Percentiles rank a stretch among this genome's conserved stretches.
Evolutionary conservation across 1,284 basidiomycete species (phyloP).

Genomic region (Pascua sp.): DNA sequence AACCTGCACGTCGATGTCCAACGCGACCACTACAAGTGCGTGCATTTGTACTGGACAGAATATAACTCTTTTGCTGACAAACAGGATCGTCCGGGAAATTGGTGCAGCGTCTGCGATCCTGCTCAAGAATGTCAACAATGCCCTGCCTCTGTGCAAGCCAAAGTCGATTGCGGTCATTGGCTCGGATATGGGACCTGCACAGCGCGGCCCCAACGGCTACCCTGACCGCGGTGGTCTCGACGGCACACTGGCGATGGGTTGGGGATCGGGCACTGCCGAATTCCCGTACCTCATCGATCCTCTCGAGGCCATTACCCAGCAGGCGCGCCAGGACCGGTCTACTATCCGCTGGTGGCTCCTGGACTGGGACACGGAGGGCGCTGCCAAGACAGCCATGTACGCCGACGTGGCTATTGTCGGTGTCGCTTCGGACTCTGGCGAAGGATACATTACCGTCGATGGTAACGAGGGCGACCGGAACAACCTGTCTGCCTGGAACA

Average conservation of each 20-base stretch:
- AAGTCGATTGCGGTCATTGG: conserved; percentile 61
- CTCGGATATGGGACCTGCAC: conserved; percentile 66
- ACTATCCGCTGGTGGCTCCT: conserved; percentile 55
- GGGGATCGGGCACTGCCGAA: conserved; percentile 64
- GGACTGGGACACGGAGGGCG: conserved; percentile 61
- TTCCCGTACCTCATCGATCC: conserved; percentile 56
- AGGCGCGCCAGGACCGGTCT: conserved; percentile 58
- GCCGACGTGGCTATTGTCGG: conserved; percentile 64
- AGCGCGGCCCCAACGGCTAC: conserved; percentile 69
- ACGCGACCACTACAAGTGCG: conserved; percentile 60
- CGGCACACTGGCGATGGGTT: conserved; percentile 72
- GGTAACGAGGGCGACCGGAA: conserved; percentile 62
- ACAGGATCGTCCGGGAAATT: conserved; percentile 19
- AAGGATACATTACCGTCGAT: conserved; percentile 70
- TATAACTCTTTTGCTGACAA: too few relatives aligned
- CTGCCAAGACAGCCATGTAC: conserved; percentile 54
- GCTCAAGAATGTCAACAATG: conserved; percentile 62
- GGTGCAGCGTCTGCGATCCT: conserved; percentile 57
- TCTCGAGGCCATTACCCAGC: conserved; percentile 65
- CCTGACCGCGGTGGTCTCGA: conserved; percentile 56
- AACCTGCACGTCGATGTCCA: conserved; percentile 68
- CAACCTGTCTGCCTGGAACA: conserved; percentile 75
- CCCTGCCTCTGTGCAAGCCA: conserved; percentile 59
- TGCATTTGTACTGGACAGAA: too few relatives aligned
- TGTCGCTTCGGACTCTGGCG: conserved; percentile 69